phyloP scores from a whole-genome alignment of 495 filamentous ascomycete genomes.

The Bombardia bombarda region DNA sequence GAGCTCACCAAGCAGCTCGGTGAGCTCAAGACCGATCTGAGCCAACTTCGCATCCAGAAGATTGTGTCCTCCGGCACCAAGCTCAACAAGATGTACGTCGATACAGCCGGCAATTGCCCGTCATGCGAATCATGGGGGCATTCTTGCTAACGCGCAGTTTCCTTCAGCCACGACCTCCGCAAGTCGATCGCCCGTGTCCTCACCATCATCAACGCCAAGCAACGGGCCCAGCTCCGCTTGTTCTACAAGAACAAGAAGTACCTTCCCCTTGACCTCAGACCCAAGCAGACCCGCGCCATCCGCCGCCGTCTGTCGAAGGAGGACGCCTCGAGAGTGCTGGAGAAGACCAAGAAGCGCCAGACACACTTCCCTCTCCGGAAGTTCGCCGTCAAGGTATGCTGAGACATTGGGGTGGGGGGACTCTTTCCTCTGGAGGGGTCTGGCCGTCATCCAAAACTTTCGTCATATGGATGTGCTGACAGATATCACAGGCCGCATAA shows the following conservation, averaged over 20 bases:
- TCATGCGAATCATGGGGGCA: neutral
- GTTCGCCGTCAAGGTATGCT: conserved; percentile 89
- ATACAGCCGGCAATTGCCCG: conserved; percentile 1
- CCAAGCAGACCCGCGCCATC: conserved; percentile 94
- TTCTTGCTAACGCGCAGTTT: neutral
- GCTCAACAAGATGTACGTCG: conserved; percentile 90
- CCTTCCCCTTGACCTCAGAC: conserved; percentile 89
- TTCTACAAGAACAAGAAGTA: conserved; percentile 99
- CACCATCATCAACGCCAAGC: conserved; percentile 98
- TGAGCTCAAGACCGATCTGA: conserved; percentile 90
- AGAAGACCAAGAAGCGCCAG: conserved; percentile 89
- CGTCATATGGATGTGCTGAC: conserved; percentile 23
- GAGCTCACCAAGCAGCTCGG: conserved; percentile 85
- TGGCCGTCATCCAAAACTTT: too few species aligned
- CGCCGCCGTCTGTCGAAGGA: conserved; percentile 83
- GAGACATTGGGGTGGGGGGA: neutral
- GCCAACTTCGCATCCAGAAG: conserved; percentile 92
- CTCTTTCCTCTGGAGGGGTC: too few species aligned
- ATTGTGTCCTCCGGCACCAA: conserved; percentile 88
- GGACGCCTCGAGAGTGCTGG: conserved; percentile 70
- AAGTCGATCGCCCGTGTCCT: conserved; percentile 98
- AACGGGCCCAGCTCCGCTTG: conserved; percentile 91
- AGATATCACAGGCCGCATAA: conserved; percentile 16
- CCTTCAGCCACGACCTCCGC: conserved; percentile 86
- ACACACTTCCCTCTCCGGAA: conserved; percentile 97